These are phyloP conservation scores for Aspergillus sp. DNA, from an alignment of 2,329 filamentous ascomycete species.

Conservation along the genomic window DNA sequence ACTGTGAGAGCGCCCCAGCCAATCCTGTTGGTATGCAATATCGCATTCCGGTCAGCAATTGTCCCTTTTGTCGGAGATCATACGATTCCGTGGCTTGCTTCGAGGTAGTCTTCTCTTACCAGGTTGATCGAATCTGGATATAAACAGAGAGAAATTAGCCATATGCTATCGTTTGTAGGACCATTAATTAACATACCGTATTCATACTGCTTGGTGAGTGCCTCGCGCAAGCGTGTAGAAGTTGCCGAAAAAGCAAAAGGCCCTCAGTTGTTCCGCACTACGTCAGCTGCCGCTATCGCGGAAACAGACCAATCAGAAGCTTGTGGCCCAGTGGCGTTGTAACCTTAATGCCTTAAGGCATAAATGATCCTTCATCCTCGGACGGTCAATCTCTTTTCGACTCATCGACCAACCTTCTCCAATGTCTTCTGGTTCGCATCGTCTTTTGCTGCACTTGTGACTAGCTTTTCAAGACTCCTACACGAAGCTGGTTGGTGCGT, in stretches of 20 bases:
- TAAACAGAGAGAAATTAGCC: slow-evolving; percentile 6
- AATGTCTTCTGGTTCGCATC: background rate
- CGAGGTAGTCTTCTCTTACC: slow-evolving; percentile 38
- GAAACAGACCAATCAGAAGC: too few relatives aligned
- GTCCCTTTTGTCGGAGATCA: background rate
- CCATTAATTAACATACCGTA: slow-evolving; percentile 37
- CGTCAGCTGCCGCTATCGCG: background rate
- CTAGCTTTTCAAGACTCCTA: too few relatives aligned
- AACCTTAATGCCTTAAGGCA: background rate
- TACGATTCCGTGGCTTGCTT: background rate
- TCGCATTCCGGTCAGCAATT: slow-evolving; percentile 4
- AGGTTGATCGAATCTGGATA: slow-evolving; percentile 51
- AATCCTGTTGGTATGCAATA: slow-evolving; percentile 52
- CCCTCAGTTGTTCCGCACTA: background rate
- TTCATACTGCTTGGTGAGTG: slow-evolving; percentile 40
- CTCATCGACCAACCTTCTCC: background rate
- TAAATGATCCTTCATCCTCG: background rate
- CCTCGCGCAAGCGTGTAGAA: background rate
- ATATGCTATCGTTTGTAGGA: background rate
- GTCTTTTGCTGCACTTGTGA: too few relatives aligned
- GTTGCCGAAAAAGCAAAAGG: background rate
- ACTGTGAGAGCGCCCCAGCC: slow-evolving; percentile 87
- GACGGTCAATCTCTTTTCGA: background rate
- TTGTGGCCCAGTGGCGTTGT: background rate
- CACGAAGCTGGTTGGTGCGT: too few relatives aligned